A percentile compares a stretch with the other conserved stretches of the same genome.
Conservation (phyloP, 345 rosid genomes). For the Syzygium aromaticum region DNA sequence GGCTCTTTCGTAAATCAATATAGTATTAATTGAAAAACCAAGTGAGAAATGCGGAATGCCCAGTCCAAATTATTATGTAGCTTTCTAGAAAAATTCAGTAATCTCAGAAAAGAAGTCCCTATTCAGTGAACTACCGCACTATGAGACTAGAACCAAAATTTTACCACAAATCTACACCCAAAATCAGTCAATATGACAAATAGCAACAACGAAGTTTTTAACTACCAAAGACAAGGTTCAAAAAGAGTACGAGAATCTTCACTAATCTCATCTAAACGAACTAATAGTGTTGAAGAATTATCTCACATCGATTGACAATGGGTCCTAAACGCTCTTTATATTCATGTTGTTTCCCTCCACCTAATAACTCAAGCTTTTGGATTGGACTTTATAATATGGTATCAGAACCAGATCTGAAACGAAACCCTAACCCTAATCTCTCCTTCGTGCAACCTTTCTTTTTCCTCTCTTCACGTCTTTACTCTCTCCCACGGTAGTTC, state of each 20-base stretch:
- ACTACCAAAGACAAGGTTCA: not conserved
- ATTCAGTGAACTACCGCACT: not conserved
- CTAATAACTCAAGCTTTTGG: no score
- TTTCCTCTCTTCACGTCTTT: no score
- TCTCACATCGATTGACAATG: no score
- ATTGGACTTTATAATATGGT: no score
- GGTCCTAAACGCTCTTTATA: no score
- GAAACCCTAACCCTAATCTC: no score
- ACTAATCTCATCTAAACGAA: not conserved
- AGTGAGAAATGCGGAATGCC: not conserved
- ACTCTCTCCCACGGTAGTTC: no score
- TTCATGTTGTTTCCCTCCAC: no score
- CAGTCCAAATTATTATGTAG: not conserved
- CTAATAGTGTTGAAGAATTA: no score
- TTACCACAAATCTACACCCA: not conserved
- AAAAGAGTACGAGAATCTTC: not conserved
- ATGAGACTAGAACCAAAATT: not conserved
- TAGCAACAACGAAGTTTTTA: not conserved
- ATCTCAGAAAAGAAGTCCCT: not conserved
- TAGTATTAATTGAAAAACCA: not conserved
- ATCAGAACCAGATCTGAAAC: no score
- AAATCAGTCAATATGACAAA: not conserved
- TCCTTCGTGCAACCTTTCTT: no score
- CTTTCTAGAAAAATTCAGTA: not conserved
- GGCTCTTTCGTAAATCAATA: not conserved